These are phyloP conservation scores for Tetrapyrgos nigripes DNA, from an alignment of 1,284 basidiomycete genomes.

Conservation along the genomic window DNA sequence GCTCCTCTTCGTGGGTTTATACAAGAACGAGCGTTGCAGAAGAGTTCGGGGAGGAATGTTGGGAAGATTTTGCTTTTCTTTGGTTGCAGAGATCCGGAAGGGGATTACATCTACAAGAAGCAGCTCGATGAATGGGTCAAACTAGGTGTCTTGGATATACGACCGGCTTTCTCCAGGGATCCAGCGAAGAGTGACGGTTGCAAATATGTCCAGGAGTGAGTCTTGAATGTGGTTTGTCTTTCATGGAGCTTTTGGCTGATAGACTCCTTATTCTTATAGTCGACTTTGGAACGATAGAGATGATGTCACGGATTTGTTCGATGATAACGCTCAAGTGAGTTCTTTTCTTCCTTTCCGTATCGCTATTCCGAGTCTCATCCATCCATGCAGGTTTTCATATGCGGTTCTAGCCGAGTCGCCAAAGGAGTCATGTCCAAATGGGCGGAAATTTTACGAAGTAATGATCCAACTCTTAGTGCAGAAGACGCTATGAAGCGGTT, in stretches of 20 bases:
- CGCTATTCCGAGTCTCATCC: not conserved
- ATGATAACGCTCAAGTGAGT: conserved; percentile 36
- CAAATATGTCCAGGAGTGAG: conserved; percentile 59
- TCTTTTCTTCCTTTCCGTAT: too few species aligned
- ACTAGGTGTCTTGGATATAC: conserved; percentile 52
- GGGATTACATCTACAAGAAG: conserved; percentile 49
- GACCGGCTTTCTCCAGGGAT: conserved; percentile 53
- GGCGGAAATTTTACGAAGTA: conserved; percentile 43
- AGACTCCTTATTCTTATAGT: conserved; percentile 28
- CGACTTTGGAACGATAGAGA: conserved; percentile 52
- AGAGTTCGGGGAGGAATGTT: conserved; percentile 49
- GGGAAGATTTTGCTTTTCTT: conserved; percentile 54
- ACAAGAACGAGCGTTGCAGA: conserved; percentile 54
- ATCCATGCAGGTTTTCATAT: conserved; percentile 48
- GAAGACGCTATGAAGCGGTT: conserved; percentile 36
- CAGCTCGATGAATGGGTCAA: conserved; percentile 52
- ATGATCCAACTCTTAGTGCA: conserved; percentile 28
- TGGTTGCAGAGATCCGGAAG: conserved; percentile 50
- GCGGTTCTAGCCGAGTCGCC: conserved; percentile 49
- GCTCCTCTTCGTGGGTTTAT: conserved; percentile 63
- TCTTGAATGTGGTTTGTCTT: conserved; percentile 13
- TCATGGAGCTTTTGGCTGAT: not conserved
- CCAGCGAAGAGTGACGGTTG: conserved; percentile 45
- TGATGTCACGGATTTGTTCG: conserved; percentile 40
- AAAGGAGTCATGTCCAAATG: conserved; percentile 45